Conservation (phyloP, 1,139 yeast species). For the Arxiozyma slooffiae region DNA sequence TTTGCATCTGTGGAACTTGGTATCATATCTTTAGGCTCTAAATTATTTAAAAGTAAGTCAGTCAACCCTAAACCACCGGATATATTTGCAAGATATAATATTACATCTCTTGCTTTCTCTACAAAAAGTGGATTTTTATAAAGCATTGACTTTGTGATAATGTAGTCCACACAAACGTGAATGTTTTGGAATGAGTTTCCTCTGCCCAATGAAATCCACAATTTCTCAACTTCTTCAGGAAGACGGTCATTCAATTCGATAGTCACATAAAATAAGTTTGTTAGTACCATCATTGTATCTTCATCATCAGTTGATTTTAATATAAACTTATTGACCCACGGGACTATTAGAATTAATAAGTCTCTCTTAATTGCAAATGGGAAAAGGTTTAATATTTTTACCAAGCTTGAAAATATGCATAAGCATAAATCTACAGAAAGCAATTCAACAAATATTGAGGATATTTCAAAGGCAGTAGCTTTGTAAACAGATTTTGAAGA, state of each 20-base stretch:
- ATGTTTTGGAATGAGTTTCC: constrained; percentile 59
- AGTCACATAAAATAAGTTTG: constrained; percentile 76
- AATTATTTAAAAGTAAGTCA: constrained; percentile 54
- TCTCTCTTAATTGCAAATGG: constrained; percentile 54
- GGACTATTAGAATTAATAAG: constrained; percentile 66
- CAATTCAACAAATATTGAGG: constrained; percentile 31
- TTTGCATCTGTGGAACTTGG: constrained; percentile 45
- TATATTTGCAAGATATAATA: constrained; percentile 54
- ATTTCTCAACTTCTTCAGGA: constrained; percentile 80
- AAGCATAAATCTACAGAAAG: constrained; percentile 27
- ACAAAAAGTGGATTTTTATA: constrained; percentile 68
- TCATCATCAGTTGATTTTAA: constrained; percentile 40
- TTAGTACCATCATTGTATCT: constrained; percentile 65
- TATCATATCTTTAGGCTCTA: constrained; percentile 81
- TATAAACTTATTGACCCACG: constrained; percentile 82
- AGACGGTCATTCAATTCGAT: constrained; percentile 62
- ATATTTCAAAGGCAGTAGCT: constrained; percentile 30
- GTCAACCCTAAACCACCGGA: constrained; percentile 31
- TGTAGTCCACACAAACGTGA: constrained; percentile 60
- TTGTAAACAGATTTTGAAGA: constrained; percentile 31
- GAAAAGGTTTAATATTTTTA: constrained; percentile 23
- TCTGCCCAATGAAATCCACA: constrained; percentile 88
- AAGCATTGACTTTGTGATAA: constrained; percentile 59
- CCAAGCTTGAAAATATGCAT: constrained; percentile 26
- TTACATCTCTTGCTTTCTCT: constrained; percentile 67